phyloP scores from a whole-genome alignment of 1,284 basidiomycete genomes.

The Puccinia sorghi region DNA sequence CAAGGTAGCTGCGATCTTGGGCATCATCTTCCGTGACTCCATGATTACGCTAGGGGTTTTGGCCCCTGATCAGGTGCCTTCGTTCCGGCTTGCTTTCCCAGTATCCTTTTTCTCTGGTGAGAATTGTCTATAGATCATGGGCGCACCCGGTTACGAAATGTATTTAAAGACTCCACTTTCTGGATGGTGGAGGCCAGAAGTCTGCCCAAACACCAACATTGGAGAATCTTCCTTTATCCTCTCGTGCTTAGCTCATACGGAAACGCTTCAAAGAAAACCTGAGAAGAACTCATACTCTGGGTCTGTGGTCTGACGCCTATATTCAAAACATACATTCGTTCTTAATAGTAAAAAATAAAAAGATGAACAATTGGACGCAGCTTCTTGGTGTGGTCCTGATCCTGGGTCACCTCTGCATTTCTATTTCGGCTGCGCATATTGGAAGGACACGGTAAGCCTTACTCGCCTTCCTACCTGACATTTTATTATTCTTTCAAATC shows the following conservation, averaged over 20 bases:
- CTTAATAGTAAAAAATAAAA: neutral
- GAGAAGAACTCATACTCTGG: too few species aligned
- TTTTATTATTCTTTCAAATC: too few species aligned
- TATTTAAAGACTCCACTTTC: neutral
- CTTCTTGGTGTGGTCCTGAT: neutral
- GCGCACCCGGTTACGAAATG: neutral
- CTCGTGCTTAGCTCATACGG: neutral
- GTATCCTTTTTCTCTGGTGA: neutral
- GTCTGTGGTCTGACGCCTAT: too few species aligned
- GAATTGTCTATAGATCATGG: neutral
- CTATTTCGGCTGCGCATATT: neutral
- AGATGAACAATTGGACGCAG: neutral
- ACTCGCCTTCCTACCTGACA: neutral
- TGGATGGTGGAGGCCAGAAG: neutral
- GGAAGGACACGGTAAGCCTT: neutral
- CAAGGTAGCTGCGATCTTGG: neutral
- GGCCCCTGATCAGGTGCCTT: neutral
- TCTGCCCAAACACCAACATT: neutral
- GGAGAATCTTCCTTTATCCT: neutral
- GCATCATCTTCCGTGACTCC: neutral
- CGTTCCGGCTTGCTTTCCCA: neutral
- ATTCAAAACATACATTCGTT: too few species aligned
- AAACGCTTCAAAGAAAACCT: neutral
- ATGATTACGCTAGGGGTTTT: neutral
- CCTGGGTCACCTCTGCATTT: neutral